Conservation (phyloP, 176 grass and related monocot genomes). For the Phragmites australis region DNA sequence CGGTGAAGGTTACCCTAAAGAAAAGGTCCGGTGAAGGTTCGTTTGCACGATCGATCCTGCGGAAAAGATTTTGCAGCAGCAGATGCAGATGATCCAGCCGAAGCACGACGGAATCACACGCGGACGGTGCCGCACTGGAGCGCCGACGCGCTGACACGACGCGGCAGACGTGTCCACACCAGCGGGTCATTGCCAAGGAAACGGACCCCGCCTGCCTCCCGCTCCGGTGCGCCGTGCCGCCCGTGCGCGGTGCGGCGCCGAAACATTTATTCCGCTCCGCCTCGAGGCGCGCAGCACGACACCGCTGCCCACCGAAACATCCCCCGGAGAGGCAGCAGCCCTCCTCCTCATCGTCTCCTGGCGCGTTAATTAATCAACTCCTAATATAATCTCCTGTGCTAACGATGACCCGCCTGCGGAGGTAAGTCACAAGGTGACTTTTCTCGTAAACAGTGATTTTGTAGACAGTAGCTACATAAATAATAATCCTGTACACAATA, state of each 20-base stretch:
- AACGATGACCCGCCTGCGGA: not conserved
- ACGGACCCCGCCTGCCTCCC: not conserved
- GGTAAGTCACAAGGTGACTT: too few relatives aligned
- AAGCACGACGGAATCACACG: not conserved
- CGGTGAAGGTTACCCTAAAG: too few relatives aligned
- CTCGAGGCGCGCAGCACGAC: not conserved
- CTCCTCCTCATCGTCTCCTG: not conserved
- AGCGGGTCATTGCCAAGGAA: not conserved
- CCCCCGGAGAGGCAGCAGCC: not conserved
- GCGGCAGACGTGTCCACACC: not conserved
- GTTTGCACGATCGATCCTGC: not conserved
- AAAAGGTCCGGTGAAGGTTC: not conserved
- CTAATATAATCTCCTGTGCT: constrained; percentile 20
- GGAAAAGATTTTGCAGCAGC: not conserved
- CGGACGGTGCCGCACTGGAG: not conserved
- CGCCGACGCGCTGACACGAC: not conserved
- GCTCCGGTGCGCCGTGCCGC: too few relatives aligned
- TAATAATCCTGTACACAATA: too few relatives aligned
- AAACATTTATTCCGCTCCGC: constrained; percentile 47
- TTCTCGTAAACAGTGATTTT: too few relatives aligned
- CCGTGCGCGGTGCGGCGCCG: not conserved
- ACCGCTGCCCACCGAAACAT: constrained; percentile 29
- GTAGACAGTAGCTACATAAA: too few relatives aligned
- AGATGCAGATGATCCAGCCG: not conserved
- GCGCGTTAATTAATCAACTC: not conserved